Evolutionary conservation across 139 green algal genomes (phyloP).

Genomic region (Tetraselmis striata): DNA sequence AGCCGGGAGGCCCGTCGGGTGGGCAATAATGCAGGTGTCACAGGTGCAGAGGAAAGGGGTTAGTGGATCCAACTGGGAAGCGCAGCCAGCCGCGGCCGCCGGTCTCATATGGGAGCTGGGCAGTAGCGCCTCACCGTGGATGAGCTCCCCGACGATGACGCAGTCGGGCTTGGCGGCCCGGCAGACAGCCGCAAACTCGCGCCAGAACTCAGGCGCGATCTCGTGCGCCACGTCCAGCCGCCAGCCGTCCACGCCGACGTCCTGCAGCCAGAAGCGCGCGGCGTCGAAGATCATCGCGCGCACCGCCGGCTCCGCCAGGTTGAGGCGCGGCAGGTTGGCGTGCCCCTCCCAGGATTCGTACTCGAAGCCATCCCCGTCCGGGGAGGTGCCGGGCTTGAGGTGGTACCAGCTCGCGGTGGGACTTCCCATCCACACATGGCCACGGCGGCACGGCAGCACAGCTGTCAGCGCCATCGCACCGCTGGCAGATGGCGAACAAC

Average conservation of each 20-base stretch:
- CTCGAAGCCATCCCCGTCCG: not conserved
- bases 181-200: conserved; percentile 17
- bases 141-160: conserved; percentile 24
- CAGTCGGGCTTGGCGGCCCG: conserved; percentile 13
- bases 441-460: not conserved
- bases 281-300: conserved; percentile 13
- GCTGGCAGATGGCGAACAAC: too few relatives aligned
- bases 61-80: too few relatives aligned
- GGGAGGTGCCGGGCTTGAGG: not conserved
- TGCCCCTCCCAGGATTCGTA: conserved; percentile 27
- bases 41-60: too few relatives aligned
- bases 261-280: conserved; percentile 22
- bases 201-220: conserved; percentile 24
- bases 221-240: conserved; percentile 31
- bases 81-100: too few relatives aligned
- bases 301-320: conserved; percentile 16
- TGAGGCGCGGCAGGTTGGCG: conserved; percentile 15
- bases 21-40: too few relatives aligned
- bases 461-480: too few relatives aligned
- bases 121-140: conserved; percentile 27
- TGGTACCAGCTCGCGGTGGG: not conserved
- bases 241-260: conserved; percentile 24
- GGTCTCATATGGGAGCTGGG: too few relatives aligned
- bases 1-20: too few relatives aligned
- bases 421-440: not conserved